A percentile compares a stretch with the other conserved stretches of the same genome.
phyloP scores from a whole-genome alignment of 257 asterid species.

The Nemophila menziesii region DNA sequence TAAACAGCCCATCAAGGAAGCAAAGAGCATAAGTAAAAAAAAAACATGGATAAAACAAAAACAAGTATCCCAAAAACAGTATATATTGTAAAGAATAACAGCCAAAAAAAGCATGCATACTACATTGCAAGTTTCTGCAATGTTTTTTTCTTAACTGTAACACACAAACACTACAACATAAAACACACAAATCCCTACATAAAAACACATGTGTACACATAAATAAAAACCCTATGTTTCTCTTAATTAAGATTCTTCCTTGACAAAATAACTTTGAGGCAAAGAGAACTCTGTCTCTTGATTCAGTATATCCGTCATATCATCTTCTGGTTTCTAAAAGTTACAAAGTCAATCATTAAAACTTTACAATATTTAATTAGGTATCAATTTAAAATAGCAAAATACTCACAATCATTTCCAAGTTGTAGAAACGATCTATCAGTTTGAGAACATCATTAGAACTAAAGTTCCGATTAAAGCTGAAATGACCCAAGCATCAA shows the following conservation, averaged over 20 bases:
- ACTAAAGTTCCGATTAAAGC: conserved; percentile 69
- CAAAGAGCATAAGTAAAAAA: no score
- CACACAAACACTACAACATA: background rate
- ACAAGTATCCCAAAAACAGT: background rate
- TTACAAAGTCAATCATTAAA: background rate
- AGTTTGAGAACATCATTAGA: conserved; percentile 73
- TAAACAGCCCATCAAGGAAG: no score
- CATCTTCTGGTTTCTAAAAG: conserved; percentile 75
- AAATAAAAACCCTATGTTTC: background rate
- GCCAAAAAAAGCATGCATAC: background rate
- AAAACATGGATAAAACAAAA: background rate
- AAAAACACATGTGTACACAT: conserved; percentile 4
- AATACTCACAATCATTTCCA: conserved; percentile 84
- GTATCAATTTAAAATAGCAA: background rate
- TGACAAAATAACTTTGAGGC: conserved; percentile 58
- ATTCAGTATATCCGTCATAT: conserved; percentile 49
- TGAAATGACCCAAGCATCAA: conserved; percentile 18
- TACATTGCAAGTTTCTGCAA: background rate
- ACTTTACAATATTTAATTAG: background rate
- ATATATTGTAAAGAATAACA: background rate
- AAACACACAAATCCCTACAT: conserved; percentile 10
- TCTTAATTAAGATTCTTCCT: conserved; percentile 39
- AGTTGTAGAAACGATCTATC: conserved; percentile 81
- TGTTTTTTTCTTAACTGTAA: background rate
- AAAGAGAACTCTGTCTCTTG: conserved; percentile 78